Base-by-base conservation (phyloP, 129 eudicot genomes). In the Ambrosia artemisiifolia region DNA sequence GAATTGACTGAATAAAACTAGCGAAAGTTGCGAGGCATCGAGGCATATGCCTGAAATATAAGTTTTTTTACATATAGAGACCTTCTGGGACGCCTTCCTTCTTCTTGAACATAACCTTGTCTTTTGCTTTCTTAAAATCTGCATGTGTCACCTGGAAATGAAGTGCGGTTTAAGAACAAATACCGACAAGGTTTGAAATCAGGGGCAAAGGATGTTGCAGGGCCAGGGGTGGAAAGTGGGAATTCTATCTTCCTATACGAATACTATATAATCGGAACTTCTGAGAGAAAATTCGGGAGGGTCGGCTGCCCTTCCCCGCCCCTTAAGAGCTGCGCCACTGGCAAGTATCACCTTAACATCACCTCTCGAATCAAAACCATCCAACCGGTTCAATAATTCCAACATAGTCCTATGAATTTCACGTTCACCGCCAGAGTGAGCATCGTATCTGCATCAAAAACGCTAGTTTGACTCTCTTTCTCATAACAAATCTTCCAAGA, bases 361-460 rank as follows among this genome's bases (percentile, higher is more conserved):
- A 72, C 92, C 98, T 72, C 92, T 87, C 1, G 96, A 90, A 83
- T 93, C 98, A 67, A 93, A 93, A 63, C 98, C 98, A 87, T 93
- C 98, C 66, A 93, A 83, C 79, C 89, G 98, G 79, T 93, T 93
- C 83, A 93, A 82, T 68, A 93, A 74, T 34, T 93, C 98, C 85
- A 93, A 77, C 96, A 93, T 90, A 33, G 96, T 93, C 86, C 98
- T 87, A 80, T 93, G 98, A 72, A 93, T 90, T 73, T 93, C 98
- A 74, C 98, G 96, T 65, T 93, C 98, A 74, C 98, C 98, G 2
- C 98, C 98, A 35, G 96, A 90, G 75, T 93, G 90, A 48, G 98
- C 98, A 79, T 93, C 98, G 48, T 89, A 92, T 86, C 98, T 92
- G 80, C 50, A 78, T 9, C 47, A 51, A 33, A 0, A 59, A 20